Evolutionary conservation across 2,329 filamentous ascomycete species (phyloP).

Genomic region (Geosmithia morbida): DNA sequence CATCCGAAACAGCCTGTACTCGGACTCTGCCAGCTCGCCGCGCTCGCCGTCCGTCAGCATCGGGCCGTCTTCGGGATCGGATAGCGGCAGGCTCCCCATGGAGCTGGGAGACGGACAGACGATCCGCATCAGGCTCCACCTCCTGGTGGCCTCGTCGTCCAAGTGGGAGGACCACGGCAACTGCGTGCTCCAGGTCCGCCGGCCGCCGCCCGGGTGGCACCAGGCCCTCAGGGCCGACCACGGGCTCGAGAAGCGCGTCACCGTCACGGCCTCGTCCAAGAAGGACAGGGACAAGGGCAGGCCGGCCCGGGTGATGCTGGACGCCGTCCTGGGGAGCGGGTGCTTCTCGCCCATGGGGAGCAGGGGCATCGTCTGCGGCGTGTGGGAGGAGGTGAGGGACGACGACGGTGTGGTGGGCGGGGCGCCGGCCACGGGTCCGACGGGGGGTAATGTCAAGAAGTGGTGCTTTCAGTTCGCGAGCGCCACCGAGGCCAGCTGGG

Average conservation of each 20-base stretch:
- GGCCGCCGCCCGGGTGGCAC: constrained; percentile 48
- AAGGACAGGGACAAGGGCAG: constrained; percentile 36
- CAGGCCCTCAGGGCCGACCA: constrained; percentile 46
- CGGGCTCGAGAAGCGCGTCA: constrained; percentile 70
- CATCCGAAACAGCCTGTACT: constrained; percentile 44
- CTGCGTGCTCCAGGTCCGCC: constrained; percentile 68
- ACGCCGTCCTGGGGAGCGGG: constrained; percentile 71
- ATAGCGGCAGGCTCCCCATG: constrained; percentile 39
- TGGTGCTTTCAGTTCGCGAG: constrained; percentile 49
- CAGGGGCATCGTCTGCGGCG: constrained; percentile 75
- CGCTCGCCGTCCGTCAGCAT: constrained; percentile 44
- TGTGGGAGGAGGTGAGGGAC: constrained; percentile 66
- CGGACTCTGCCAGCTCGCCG: constrained; percentile 27
- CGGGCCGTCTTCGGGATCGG: constrained; percentile 30
- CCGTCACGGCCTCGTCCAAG: constrained; percentile 59
- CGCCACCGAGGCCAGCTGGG: constrained; percentile 37
- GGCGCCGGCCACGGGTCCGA: constrained; percentile 34
- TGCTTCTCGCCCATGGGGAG: constrained; percentile 75
- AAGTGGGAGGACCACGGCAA: constrained; percentile 91
- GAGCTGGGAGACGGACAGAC: constrained; percentile 34
- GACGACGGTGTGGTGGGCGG: constrained; percentile 40
- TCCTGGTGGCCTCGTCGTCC: constrained; percentile 50
- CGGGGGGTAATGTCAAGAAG: constrained; percentile 42
- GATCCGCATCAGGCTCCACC: constrained; percentile 75
- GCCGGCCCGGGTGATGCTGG: constrained; percentile 44